These are phyloP conservation scores for Ormosia emarginata DNA, from an alignment of 306 rosid genomes.

Conservation along the genomic window DNA sequence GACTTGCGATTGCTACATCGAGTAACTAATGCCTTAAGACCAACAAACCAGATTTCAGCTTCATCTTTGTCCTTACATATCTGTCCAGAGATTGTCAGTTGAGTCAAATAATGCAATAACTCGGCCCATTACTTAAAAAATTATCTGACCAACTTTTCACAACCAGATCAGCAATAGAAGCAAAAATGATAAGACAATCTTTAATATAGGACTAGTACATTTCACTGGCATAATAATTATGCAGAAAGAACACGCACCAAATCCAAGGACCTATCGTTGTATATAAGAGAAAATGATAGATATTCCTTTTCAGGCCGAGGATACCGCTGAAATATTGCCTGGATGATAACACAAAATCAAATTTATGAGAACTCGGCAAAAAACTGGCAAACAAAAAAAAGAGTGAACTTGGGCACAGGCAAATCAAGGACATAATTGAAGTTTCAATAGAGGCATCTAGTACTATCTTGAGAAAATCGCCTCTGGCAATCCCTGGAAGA, in stretches of 20 bases:
- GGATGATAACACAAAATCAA: constrained; percentile 35
- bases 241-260: constrained; percentile 64
- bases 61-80: constrained; percentile 98
- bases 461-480: constrained; percentile 14
- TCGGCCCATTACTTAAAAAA: neutral
- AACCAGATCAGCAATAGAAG: no score
- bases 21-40: constrained; percentile 76
- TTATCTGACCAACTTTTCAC: constrained; percentile 18
- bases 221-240: neutral
- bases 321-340: constrained; percentile 94
- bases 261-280: constrained; percentile 81
- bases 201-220: neutral
- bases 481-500: neutral
- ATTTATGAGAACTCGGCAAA: constrained; percentile 23
- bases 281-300: constrained; percentile 93
- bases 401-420: constrained; percentile 15
- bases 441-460: neutral
- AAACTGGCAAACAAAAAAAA: neutral
- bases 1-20: constrained; percentile 54
- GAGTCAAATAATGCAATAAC: constrained; percentile 20
- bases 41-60: constrained; percentile 97
- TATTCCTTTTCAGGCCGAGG: constrained; percentile 98
- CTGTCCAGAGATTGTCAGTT: constrained; percentile 41
- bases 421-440: neutral
- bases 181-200: neutral